Evolutionary conservation across 306 rosid species (phyloP).

Genomic region (Gastrolobium villosum): DNA sequence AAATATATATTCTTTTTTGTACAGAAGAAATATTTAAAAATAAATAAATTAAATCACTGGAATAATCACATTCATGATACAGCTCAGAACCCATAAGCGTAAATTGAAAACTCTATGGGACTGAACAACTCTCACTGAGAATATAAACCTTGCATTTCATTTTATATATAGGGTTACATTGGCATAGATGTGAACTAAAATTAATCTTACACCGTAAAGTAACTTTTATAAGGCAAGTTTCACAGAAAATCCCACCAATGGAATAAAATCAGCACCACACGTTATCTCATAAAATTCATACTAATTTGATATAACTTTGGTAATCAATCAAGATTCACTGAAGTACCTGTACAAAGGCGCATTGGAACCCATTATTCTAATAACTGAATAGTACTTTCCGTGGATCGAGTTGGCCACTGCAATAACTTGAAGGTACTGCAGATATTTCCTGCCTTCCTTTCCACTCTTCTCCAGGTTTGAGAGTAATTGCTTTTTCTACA

Average conservation of each 20-base stretch:
- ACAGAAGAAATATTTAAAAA: no score
- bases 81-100: not conserved
- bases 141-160: not conserved
- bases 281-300: not conserved
- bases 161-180: not conserved
- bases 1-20: not conserved
- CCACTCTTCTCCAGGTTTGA: constrained; percentile 93
- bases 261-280: constrained; percentile 6
- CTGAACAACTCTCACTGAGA: not conserved
- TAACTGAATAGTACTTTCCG: constrained; percentile 44
- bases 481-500: constrained; percentile 68
- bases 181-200: constrained; percentile 4
- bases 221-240: not conserved
- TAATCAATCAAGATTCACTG: constrained; percentile 22
- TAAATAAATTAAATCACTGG: not conserved
- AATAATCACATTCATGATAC: constrained; percentile 6
- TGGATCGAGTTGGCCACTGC: constrained; percentile 84
- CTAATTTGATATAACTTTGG: not conserved
- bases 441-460: constrained; percentile 82
- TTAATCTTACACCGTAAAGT: not conserved
- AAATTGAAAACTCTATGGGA: not conserved
- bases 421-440: constrained; percentile 79
- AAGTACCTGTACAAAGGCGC: constrained; percentile 58
- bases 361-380: constrained; percentile 43
- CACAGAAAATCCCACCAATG: not conserved